Conservation (phyloP, 768 basidiomycete genomes). For the Calocybe indica region DNA sequence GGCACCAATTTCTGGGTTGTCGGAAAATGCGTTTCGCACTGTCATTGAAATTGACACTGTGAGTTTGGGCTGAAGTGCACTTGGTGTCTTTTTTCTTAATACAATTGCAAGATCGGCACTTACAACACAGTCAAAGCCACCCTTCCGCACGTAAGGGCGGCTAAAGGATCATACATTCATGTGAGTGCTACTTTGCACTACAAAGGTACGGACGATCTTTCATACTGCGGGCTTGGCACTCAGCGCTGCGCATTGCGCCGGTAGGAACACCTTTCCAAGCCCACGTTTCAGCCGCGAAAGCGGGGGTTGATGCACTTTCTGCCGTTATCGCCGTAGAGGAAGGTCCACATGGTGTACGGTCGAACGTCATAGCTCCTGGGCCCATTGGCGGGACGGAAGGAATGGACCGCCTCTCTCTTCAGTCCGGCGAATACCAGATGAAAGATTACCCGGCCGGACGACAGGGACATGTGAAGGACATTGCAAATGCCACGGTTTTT, state of each 20-base stretch:
- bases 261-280: constrained; percentile 80
- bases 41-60: constrained; percentile 94
- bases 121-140: constrained; percentile 96
- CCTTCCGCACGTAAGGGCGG: constrained; percentile 59
- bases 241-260: constrained; percentile 9
- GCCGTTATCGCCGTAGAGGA: constrained; percentile 88
- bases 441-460: constrained; percentile 37
- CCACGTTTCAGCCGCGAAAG: constrained; percentile 94
- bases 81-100: not conserved
- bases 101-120: constrained; percentile 65
- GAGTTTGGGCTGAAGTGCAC: constrained; percentile 14
- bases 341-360: constrained; percentile 90
- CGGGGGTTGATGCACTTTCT: constrained; percentile 86
- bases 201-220: constrained; percentile 40
- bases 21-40: constrained; percentile 86
- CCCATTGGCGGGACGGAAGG: constrained; percentile 80
- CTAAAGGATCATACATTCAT: constrained; percentile 81
- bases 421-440: constrained; percentile 14
- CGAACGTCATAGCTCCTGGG: constrained; percentile 82
- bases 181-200: constrained; percentile 90
- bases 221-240: constrained; percentile 1
- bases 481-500: constrained; percentile 70
- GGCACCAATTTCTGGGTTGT: constrained; percentile 75
- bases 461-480: constrained; percentile 51
- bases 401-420: constrained; percentile 46